Evolutionary conservation across 192 early-diverging fungal species (phyloP).

Genomic region (Kickxella alabastrina): DNA sequence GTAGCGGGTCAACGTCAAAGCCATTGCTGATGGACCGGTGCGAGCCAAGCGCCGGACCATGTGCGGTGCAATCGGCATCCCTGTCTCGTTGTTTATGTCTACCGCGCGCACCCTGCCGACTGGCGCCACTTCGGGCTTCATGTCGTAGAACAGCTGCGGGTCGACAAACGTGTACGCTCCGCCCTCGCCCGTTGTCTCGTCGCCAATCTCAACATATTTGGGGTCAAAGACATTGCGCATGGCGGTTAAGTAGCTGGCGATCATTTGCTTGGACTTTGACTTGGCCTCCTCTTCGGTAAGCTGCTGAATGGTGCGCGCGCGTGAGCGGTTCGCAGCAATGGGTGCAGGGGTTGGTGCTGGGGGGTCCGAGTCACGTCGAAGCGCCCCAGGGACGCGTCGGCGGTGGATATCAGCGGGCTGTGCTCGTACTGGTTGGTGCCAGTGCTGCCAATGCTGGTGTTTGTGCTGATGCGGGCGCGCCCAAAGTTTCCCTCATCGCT

Average conservation of each 20-base stretch:
- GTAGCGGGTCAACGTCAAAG: constrained; percentile 55
- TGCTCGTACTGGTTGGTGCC: constrained; percentile 46
- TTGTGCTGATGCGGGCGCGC: constrained; percentile 21
- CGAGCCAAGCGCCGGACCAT: constrained; percentile 31
- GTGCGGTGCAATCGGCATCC: constrained; percentile 6
- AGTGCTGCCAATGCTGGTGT: constrained; percentile 26
- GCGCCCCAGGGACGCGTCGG: constrained; percentile 17
- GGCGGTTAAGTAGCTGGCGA: constrained; percentile 54
- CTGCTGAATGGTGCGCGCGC: constrained; percentile 28
- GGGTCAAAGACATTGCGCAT: constrained; percentile 67
- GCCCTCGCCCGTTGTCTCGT: constrained; percentile 47
- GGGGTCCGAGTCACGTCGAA: neutral
- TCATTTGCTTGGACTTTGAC: constrained; percentile 43
- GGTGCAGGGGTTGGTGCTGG: constrained; percentile 7
- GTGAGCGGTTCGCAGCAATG: constrained; percentile 20
- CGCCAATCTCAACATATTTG: constrained; percentile 59
- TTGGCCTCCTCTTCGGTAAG: constrained; percentile 28
- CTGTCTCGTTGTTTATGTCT: neutral
- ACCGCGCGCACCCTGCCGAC: constrained; percentile 19
- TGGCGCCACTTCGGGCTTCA: constrained; percentile 54
- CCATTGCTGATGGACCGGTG: constrained; percentile 42
- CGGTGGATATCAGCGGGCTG: constrained; percentile 41
- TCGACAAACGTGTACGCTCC: constrained; percentile 80
- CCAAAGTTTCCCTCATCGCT: constrained; percentile 11
- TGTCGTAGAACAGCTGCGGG: constrained; percentile 67